Conservation (phyloP, 495 filamentous ascomycete genomes). For the Lineolata rhizophorae region DNA sequence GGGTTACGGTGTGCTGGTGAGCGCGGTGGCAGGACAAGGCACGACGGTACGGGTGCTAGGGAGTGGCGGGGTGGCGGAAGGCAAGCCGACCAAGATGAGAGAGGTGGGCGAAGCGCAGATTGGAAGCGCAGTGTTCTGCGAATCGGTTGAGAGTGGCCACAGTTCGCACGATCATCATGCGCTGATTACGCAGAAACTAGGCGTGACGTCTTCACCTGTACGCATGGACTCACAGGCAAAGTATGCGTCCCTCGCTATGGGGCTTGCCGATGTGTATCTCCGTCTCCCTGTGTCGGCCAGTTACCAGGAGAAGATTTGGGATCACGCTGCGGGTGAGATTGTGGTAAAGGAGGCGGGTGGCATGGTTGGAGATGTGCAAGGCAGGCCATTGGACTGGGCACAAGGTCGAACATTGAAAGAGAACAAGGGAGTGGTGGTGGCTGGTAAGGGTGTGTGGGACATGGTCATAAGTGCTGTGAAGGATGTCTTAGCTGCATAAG, state of each 20-base stretch:
- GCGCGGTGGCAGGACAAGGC: slow-evolving; percentile 53
- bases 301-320: slow-evolving; percentile 99
- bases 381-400: slow-evolving; percentile 62
- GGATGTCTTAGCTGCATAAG: slow-evolving; percentile 42
- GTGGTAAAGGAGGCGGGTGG: slow-evolving; percentile 91
- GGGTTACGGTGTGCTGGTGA: slow-evolving; percentile 63
- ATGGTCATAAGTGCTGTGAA: slow-evolving; percentile 66
- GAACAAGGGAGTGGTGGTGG: slow-evolving; percentile 88
- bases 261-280: slow-evolving; percentile 86
- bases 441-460: slow-evolving; percentile 48
- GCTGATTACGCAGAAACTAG: slow-evolving; percentile 60
- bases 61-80: slow-evolving; percentile 31
- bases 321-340: slow-evolving; percentile 90
- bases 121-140: slow-evolving; percentile 69
- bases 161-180: slow-evolving; percentile 71
- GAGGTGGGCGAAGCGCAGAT: slow-evolving; percentile 50
- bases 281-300: slow-evolving; percentile 53
- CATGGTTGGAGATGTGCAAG: slow-evolving; percentile 66
- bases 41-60: slow-evolving; percentile 52
- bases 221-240: slow-evolving; percentile 96
- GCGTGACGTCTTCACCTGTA: slow-evolving; percentile 68
- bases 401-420: slow-evolving; percentile 62
- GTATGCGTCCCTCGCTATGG: slow-evolving; percentile 87
- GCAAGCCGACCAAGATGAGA: slow-evolving; percentile 55
- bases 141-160: slow-evolving; percentile 82